Evolutionary conservation across 2,329 filamentous ascomycete species (phyloP).

Genomic region (Alternaria sp.): DNA sequence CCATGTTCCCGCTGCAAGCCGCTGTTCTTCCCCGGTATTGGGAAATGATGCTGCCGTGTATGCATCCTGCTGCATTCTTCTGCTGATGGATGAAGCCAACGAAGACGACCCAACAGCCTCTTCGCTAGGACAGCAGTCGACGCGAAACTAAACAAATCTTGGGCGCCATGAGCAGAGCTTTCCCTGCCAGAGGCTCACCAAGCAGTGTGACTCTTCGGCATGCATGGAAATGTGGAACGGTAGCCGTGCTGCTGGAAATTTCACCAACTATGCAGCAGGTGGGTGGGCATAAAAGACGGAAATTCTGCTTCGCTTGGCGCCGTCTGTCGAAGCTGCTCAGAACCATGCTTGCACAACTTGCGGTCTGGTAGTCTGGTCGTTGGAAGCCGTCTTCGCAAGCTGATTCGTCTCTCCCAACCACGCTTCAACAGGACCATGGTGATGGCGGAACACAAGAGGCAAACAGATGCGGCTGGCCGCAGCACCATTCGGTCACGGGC

Average conservation of each 20-base stretch:
- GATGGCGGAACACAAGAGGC: slow-evolving; percentile 37
- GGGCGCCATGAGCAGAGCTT: slow-evolving; percentile 26
- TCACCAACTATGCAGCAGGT: slow-evolving; percentile 13
- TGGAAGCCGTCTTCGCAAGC: slow-evolving; percentile 33
- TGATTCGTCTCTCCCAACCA: slow-evolving; percentile 43
- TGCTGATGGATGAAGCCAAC: slow-evolving; percentile 4
- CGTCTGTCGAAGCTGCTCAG: slow-evolving; percentile 28
- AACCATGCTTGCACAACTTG: slow-evolving; percentile 38
- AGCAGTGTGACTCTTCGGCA: slow-evolving; percentile 24
- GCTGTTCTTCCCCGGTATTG: slow-evolving; percentile 29
- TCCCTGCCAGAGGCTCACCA: slow-evolving; percentile 28
- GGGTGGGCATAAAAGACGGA: slow-evolving; percentile 10
- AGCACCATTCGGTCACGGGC: slow-evolving; percentile 48
- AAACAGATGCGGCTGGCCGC: slow-evolving; percentile 36
- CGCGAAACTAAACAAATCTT: slow-evolving; percentile 21
- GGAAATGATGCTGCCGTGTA: slow-evolving; percentile 24
- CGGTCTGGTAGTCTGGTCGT: slow-evolving; percentile 33
- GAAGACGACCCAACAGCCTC: slow-evolving; percentile 7
- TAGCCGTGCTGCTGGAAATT: slow-evolving; percentile 26
- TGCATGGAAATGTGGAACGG: slow-evolving; percentile 27
- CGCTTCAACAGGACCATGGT: slow-evolving; percentile 34
- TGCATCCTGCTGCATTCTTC: slow-evolving; percentile 23
- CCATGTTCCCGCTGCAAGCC: slow-evolving; percentile 20
- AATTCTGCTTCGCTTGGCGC: slow-evolving; percentile 31
- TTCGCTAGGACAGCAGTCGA: slow-evolving; percentile 7